Conservation (phyloP, 108 stramenopile species). For the Pelagomonas calceolata region DNA sequence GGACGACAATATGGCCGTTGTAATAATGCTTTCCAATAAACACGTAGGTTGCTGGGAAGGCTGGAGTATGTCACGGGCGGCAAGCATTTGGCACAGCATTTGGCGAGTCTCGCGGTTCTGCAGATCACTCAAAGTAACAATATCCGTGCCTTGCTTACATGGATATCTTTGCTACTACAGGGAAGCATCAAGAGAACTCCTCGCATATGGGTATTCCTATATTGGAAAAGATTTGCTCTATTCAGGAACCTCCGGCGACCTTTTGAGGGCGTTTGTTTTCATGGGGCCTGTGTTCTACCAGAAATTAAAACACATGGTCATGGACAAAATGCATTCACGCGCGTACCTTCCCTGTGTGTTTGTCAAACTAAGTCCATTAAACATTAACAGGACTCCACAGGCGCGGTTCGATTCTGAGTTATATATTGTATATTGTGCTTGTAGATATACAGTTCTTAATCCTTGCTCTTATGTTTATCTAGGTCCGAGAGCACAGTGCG, state of each 20-base stretch:
- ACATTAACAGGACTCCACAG: no score
- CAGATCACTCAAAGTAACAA: constrained; percentile 60
- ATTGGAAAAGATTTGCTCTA: constrained; percentile 92
- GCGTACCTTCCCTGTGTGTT: constrained; percentile 23
- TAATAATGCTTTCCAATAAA: no score
- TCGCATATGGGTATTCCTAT: constrained; percentile 89
- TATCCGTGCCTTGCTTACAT: neutral
- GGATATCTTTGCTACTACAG: constrained; percentile 13
- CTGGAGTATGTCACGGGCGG: constrained; percentile 74
- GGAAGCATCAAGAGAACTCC: constrained; percentile 32
- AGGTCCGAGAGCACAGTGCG: no score
- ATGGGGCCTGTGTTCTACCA: constrained; percentile 97
- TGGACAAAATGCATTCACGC: constrained; percentile 98
- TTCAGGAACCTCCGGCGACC: constrained; percentile 84
- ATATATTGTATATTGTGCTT: no score
- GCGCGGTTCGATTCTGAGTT: no score
- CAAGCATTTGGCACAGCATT: constrained; percentile 95
- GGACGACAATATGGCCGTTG: no score
- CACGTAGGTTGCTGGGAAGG: constrained; percentile 73
- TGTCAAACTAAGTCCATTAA: no score
- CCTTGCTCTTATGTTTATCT: no score
- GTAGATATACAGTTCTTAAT: no score
- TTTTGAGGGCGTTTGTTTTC: constrained; percentile 88
- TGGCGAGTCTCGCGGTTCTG: constrained; percentile 88
- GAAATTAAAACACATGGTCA: constrained; percentile 99